phyloP scores from a whole-genome alignment of 768 basidiomycete species.

The Boletus bicolor region DNA sequence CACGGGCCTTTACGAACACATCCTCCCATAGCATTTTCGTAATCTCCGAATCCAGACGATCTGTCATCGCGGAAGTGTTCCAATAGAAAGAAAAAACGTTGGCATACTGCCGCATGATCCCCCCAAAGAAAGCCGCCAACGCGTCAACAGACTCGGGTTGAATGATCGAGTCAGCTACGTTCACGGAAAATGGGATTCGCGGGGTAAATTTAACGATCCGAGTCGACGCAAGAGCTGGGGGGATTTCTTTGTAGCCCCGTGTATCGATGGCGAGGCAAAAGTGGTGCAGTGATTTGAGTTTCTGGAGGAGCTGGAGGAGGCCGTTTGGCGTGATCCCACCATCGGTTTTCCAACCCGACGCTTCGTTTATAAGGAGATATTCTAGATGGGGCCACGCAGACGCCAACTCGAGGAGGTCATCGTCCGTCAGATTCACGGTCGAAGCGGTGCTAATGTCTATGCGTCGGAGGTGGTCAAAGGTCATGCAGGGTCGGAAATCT shows the following conservation, averaged over 20 bases:
- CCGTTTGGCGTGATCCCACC: slow-evolving; percentile 19
- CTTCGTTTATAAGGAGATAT: slow-evolving; percentile 15
- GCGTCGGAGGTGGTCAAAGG: slow-evolving; percentile 10
- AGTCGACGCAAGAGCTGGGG: background rate
- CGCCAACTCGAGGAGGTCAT: slow-evolving; percentile 12
- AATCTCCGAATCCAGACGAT: slow-evolving; percentile 14
- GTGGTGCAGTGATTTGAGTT: background rate
- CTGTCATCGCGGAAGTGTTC: slow-evolving; percentile 6
- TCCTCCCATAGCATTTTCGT: slow-evolving; percentile 16
- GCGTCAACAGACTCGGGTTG: slow-evolving; percentile 15
- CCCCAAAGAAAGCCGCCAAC: slow-evolving; percentile 16
- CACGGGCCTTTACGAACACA: slow-evolving; percentile 17
- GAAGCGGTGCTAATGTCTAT: slow-evolving; percentile 13
- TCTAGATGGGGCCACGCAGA: slow-evolving; percentile 19
- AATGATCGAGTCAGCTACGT: slow-evolving; percentile 18
- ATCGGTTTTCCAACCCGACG: slow-evolving; percentile 19
- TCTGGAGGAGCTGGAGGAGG: slow-evolving; percentile 14
- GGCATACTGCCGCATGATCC: slow-evolving; percentile 7
- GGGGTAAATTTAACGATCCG: background rate
- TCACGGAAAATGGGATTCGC: slow-evolving; percentile 8
- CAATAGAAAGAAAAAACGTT: slow-evolving; percentile 5
- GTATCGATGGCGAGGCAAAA: slow-evolving; percentile 18
- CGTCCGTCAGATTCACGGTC: slow-evolving; percentile 8
- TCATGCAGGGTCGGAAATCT: slow-evolving; percentile 16
- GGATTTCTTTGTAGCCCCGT: background rate